Percentiles rank a stretch among this genome's conserved stretches.
Evolutionary conservation across 2,329 filamentous ascomycete species (phyloP).

Genomic region (Dactylellina parvicollis): DNA sequence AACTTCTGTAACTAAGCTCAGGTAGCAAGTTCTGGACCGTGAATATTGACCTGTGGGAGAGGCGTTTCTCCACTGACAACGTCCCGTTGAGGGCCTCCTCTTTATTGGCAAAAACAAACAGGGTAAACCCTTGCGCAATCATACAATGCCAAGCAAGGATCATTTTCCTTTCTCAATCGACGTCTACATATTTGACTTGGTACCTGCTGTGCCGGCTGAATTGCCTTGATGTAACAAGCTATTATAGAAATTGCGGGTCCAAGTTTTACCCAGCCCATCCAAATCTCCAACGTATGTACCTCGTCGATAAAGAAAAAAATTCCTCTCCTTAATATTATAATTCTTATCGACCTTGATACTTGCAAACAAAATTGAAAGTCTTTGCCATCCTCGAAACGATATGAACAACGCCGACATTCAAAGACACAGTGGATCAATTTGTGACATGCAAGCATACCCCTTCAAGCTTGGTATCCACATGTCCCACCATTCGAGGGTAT

Average conservation of each 20-base stretch:
- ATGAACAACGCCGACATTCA: slow-evolving; percentile 9
- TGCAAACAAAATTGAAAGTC: neutral
- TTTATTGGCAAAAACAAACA: slow-evolving; percentile 5
- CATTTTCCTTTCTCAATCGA: slow-evolving; percentile 18
- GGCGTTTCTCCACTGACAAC: slow-evolving; percentile 34
- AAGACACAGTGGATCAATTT: neutral
- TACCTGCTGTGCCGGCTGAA: slow-evolving; percentile 45
- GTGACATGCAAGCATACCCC: slow-evolving; percentile 44
- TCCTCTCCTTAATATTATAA: slow-evolving; percentile 33
- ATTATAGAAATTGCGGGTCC: slow-evolving; percentile 43
- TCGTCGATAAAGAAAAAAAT: slow-evolving; percentile 7
- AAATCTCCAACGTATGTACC: slow-evolving; percentile 2
- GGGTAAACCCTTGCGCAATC: slow-evolving; percentile 30
- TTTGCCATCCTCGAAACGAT: slow-evolving; percentile 12
- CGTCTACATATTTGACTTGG: slow-evolving; percentile 10
- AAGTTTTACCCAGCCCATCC: slow-evolving; percentile 26
- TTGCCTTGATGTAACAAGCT: slow-evolving; percentile 38
- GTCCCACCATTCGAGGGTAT: slow-evolving; percentile 34
- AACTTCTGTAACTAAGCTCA: slow-evolving; percentile 21
- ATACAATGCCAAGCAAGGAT: slow-evolving; percentile 20
- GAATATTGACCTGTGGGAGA: slow-evolving; percentile 5
- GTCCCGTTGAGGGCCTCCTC: slow-evolving; percentile 23
- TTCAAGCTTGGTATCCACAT: slow-evolving; percentile 22
- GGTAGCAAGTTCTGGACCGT: slow-evolving; percentile 38
- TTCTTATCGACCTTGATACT: slow-evolving; percentile 9